Evolutionary conservation across 305 asterid species (phyloP), one percentile per base, ranked within the genome.

Genomic region (Lippia alba): DNA sequence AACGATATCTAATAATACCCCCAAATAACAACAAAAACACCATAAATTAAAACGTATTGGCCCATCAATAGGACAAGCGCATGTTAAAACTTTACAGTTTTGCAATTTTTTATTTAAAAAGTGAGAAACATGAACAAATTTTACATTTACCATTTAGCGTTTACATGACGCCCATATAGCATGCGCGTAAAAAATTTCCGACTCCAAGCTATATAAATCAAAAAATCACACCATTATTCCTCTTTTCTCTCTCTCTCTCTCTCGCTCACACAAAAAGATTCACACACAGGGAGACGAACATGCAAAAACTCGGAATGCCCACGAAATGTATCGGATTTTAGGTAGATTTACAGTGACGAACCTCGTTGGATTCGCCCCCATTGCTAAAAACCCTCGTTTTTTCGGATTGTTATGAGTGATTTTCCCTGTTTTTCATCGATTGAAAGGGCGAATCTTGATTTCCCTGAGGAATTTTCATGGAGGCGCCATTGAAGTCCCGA

Each of bases 401-500:
- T 59, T 17, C 69, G 72, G 68, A 75, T 75, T 69, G 68, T 81
- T 67, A 48, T 74, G 79, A 73, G 75, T 48, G 48, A 56, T 61
- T 55, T 49, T 36, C 32, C 45, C 10, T 39, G 7, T 39, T 1
- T 9, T 68, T 69, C 61, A 1, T 62, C 69, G 64, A 74, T 77
- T 68, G 54, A 39, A 41, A 65, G 18, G 53, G 9, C 1, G 9
- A 53, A 49, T 4, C 54, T 14, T 55, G 64, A n/a, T 60, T 56
- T 67, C 48, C 40, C 54, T 33, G 48, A 20, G 19, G 61, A 40
- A 15, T 34, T 60, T 69, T 32, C 78, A 89, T 89, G 96, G 88
- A 74, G 75, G 86, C 77, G 78, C 72, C 78, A 11, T 11, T 11
- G 73, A 76, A 66, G 85, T 73, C 73, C 73, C 80, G 75, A 63